A percentile compares a stretch with the other conserved stretches of the same genome.
These are phyloP conservation scores for Cubamyces lactineus DNA, from an alignment of 768 basidiomycete genomes.

Conservation along the genomic window DNA sequence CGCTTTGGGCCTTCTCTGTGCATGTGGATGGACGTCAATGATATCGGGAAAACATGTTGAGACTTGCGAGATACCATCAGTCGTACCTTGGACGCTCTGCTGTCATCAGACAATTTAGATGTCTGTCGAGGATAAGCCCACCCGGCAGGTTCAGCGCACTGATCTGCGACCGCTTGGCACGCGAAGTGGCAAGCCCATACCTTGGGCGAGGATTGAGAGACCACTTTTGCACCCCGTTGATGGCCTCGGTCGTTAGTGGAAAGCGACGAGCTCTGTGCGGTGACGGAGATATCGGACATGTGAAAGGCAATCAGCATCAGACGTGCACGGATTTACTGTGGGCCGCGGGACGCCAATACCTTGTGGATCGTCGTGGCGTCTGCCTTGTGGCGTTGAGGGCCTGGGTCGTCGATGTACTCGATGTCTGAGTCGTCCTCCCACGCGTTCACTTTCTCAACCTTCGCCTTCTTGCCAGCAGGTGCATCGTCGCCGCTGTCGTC, in stretches of 20 bases:
- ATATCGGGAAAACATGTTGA: not conserved
- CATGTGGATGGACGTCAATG: not conserved
- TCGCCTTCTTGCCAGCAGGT: constrained; percentile 5
- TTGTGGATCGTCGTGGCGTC: not conserved
- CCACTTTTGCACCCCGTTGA: too few species aligned
- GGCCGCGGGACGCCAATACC: not conserved
- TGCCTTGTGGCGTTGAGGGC: not conserved
- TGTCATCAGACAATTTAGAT: not conserved
- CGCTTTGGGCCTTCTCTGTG: not conserved
- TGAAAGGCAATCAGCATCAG: too few species aligned
- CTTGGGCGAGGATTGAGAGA: not conserved
- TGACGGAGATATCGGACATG: too few species aligned
- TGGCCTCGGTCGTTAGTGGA: too few species aligned
- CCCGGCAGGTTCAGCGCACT: not conserved
- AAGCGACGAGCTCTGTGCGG: too few species aligned
- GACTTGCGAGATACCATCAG: not conserved
- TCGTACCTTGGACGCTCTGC: constrained; percentile 1
- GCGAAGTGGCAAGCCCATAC: not conserved
- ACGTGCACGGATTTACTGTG: too few species aligned
- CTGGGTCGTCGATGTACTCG: constrained; percentile 23
- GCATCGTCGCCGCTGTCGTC: not conserved
- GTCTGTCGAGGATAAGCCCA: not conserved
- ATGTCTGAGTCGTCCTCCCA: constrained; percentile 32
- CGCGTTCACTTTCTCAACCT: constrained; percentile 28
- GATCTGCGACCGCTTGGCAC: too few species aligned